These are phyloP conservation scores for Ceratocystis variospora DNA, from an alignment of 2,329 filamentous ascomycete genomes.

Conservation along the genomic window DNA sequence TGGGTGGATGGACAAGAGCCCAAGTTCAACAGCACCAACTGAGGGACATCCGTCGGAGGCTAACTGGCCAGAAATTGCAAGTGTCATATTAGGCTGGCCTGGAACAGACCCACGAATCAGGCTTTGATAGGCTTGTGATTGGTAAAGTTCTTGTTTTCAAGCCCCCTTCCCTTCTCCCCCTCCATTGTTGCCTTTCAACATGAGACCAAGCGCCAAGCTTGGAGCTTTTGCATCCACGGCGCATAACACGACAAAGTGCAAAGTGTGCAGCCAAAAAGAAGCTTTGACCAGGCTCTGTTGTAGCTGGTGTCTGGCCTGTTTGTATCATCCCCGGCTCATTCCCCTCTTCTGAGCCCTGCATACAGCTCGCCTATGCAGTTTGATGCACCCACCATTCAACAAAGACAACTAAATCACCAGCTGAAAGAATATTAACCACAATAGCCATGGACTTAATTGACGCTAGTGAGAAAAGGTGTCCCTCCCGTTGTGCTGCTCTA, in stretches of 20 bases:
- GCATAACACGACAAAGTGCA: background rate
- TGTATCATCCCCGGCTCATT: background rate
- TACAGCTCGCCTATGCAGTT: background rate
- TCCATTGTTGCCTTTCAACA: background rate
- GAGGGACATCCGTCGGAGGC: background rate
- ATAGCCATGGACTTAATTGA: too few relatives aligned
- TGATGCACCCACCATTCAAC: background rate
- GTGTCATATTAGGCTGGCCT: background rate
- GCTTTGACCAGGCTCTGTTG: conserved; percentile 2
- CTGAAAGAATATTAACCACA: too few relatives aligned
- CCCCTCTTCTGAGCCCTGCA: background rate
- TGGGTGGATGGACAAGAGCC: background rate
- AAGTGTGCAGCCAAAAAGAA: background rate
- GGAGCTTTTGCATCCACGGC: background rate
- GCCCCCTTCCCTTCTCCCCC: background rate
- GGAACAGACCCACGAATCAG: background rate
- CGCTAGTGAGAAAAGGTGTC: too few relatives aligned
- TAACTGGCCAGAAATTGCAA: background rate
- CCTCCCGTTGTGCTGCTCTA: too few relatives aligned
- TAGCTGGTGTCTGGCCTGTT: background rate
- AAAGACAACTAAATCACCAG: too few relatives aligned
- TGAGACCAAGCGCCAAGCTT: conserved; percentile 9
- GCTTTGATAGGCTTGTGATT: background rate
- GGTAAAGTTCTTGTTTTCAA: background rate
- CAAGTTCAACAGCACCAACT: background rate